Percentiles rank a stretch among this genome's conserved stretches.
These are phyloP conservation scores for Arctium minus DNA, from an alignment of 129 eudicot species.

Conservation along the genomic window DNA sequence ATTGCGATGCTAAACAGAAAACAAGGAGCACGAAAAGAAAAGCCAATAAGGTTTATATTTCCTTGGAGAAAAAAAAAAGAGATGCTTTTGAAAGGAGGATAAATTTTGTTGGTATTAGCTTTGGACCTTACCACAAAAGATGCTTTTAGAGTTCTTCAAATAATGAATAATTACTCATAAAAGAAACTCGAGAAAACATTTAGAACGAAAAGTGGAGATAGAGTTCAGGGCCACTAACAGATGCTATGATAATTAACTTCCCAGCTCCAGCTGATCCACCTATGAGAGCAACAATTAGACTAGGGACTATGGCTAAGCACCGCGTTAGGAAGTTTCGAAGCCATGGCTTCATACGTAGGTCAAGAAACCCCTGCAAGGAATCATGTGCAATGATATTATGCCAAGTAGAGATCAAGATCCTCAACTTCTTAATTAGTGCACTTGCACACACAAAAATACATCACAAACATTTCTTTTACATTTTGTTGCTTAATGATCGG, in stretches of 20 bases:
- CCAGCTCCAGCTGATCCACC: conserved; percentile 99
- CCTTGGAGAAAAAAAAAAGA: not conserved
- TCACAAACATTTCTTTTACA: not conserved
- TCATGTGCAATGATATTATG: not conserved
- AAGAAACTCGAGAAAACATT: not conserved
- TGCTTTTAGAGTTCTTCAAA: not conserved
- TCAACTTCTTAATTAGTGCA: not conserved
- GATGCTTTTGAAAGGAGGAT: not conserved
- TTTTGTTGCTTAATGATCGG: not conserved
- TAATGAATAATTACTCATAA: not conserved
- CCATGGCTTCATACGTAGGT: conserved; percentile 93
- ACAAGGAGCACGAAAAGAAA: not conserved
- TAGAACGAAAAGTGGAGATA: not conserved
- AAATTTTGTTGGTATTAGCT: not conserved
- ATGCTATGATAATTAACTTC: conserved; percentile 83
- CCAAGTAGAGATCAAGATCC: not conserved
- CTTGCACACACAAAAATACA: not conserved
- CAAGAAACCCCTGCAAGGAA: conserved; percentile 78
- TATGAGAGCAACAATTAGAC: conserved; percentile 82
- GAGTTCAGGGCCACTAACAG: conserved; percentile 39
- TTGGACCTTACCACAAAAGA: not conserved
- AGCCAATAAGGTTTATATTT: no score
- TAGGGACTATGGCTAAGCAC: conserved; percentile 89
- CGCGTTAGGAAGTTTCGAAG: conserved; percentile 78
- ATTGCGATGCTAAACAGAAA: not conserved